Conservation (phyloP, 2,329 filamentous ascomycete genomes). For the Pyrenophora graminea region DNA sequence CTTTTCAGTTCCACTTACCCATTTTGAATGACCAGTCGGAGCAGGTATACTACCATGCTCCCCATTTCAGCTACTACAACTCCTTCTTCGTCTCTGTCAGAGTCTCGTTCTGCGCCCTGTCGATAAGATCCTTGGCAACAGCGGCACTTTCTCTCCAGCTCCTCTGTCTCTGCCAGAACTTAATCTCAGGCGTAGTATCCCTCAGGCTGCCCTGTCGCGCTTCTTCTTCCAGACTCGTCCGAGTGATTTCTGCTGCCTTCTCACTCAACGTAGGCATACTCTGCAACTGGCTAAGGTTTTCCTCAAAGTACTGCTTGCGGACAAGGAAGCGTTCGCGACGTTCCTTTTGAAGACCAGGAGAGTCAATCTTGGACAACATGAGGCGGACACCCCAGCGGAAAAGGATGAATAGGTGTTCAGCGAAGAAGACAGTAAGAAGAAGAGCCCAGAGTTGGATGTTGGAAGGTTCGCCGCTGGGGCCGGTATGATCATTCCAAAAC, state of each 20-base stretch:
- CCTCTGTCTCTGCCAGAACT: constrained; percentile 59
- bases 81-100: constrained; percentile 47
- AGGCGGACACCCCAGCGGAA: constrained; percentile 73
- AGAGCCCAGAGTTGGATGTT: constrained; percentile 80
- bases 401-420: constrained; percentile 87
- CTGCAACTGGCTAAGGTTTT: constrained; percentile 65
- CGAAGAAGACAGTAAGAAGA: constrained; percentile 78
- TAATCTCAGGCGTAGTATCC: constrained; percentile 50
- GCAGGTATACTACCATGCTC: no score
- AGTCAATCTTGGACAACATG: constrained; percentile 79
- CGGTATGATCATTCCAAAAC: constrained; percentile 72
- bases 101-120: constrained; percentile 38
- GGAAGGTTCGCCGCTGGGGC: constrained; percentile 67
- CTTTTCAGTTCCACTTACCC: no score
- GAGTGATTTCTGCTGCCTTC: constrained; percentile 63
- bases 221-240: constrained; percentile 66
- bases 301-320: constrained; percentile 77
- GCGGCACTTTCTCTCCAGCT: constrained; percentile 57
- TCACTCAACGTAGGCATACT: constrained; percentile 48
- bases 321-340: constrained; percentile 78
- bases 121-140: constrained; percentile 58
- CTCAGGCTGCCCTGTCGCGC: constrained; percentile 48
- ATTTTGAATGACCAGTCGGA: no score
- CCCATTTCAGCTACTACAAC: constrained; percentile 14
- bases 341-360: constrained; percentile 83